Evolutionary conservation across 2,329 filamentous ascomycete species (phyloP), one percentile per base, ranked within the genome.

Genomic region (Lojkania enalia): DNA sequence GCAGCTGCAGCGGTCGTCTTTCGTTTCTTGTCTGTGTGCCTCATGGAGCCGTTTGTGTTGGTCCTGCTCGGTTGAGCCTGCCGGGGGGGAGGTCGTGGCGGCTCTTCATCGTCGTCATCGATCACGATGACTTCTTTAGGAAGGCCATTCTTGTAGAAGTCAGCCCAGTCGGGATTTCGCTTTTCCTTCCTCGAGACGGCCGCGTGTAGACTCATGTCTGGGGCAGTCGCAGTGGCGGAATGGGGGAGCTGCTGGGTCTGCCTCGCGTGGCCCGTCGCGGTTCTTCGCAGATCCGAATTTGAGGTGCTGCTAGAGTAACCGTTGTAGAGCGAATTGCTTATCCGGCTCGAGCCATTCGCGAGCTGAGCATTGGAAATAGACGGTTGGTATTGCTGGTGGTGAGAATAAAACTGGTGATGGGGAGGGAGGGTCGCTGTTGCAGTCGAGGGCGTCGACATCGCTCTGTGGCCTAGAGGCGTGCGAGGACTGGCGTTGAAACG

Each of bases 1-100:
- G 76, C 75, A 2, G 77, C 73, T 57, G 82, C 71, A 57, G 79
- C 69, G 61, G 77, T 75, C 68, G 83, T 88, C 71, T 85, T 88
- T 73, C 85, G 81, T 77, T 83, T 90, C 76, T 92, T 96, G 62
- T 82, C 79, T 33, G 79, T 71, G 64, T 85, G 84, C 23, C 75
- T 74, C 32, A 60, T 54, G 3, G 71, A 72, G 3, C 73, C 75
- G 21, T 78, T 78, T 11, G 76, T 55, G 7, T 54, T 52, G 23
- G 57, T 61, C 42, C 59, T 55, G 20, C 41, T 47, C 14, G 60
- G 51, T 29, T 47, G 58, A 18, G 57, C 52, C 35, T 54, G 58
- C 31, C 55, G 64, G 20, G 58, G 52, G 25, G 48, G 54, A 14
- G 44, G 57, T 20, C 48, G 57, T 15, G 54, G 50, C 20, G 46